Evolutionary conservation across 163 green algal species (phyloP), one percentile per base, ranked within the genome.

Genomic region (Volvox carteri): DNA sequence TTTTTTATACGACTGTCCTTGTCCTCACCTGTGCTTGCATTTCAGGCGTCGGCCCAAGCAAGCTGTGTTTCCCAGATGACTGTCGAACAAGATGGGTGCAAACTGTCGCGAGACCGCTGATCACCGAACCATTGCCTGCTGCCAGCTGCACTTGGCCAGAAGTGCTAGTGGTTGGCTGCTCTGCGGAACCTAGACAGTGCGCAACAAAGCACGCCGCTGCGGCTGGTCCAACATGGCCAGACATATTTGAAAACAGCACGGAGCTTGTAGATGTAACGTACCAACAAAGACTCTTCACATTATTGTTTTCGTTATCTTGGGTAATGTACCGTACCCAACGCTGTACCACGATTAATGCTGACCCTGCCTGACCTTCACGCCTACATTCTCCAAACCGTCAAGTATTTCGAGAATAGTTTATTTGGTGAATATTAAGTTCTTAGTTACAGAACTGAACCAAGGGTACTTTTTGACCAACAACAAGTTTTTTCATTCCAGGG

Each of bases 11-110:
- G n/a, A n/a, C n/a, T n/a, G n/a, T n/a, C n/a, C n/a, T n/a, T 33
- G 41, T 78, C 44, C 73, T 30, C 84, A 84, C 72, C 54, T 89
- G 84, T 0, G 84, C 84, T 54, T 84, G 72, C 3, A 84, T 37
- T 39, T 84, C 84, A 8, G 84, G 50, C 1, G 68, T 65, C 16
- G 37, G 42, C 23, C 52, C 70, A 35, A 80, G 37, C 33, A 88
- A 73, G 16, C 48, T 30, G 11, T 52, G 42, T 33, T 56, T 58
- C 23, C 68, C 41, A 1, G 44, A 0, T 5, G 44, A 72, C 11
- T 80, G 44, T 28, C 68, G 18, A 16, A 42, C 70, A 4, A 84
- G 52, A 46, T 88, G n/a, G 8, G 68, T 74, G 52, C 39, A 75
- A 0, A 88, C 84, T 2, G 84, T 48, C 44, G 84, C 37, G 4